These are phyloP conservation scores for Simplicillium aogashimaense DNA, from an alignment of 2,329 filamentous ascomycete species.

Conservation along the genomic window DNA sequence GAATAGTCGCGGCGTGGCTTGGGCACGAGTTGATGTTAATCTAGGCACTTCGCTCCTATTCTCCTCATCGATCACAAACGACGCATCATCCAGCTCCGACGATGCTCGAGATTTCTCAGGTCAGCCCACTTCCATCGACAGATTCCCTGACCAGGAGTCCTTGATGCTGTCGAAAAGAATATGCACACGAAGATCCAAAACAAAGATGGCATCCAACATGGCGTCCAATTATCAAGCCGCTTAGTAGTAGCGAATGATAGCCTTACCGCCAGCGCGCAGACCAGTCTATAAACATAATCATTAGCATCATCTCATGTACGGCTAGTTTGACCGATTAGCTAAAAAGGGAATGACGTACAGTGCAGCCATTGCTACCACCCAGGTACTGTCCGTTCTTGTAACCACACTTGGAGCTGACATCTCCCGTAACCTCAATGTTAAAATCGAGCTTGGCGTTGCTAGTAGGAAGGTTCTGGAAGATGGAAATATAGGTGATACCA, in stretches of 20 bases:
- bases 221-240: background rate
- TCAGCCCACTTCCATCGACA: too few relatives aligned
- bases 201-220: constrained; percentile 12
- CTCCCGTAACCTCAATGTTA: constrained; percentile 67
- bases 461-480: constrained; percentile 78
- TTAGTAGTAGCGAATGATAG: constrained; percentile 34
- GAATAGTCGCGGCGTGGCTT: too few relatives aligned
- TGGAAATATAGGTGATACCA: constrained; percentile 66
- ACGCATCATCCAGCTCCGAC: too few relatives aligned
- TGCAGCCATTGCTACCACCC: constrained; percentile 58
- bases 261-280: constrained; percentile 28
- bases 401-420: constrained; percentile 49
- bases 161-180: constrained; percentile 3
- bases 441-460: constrained; percentile 62
- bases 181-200: constrained; percentile 14
- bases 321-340: too few relatives aligned
- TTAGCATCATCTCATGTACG: too few relatives aligned
- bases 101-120: too few relatives aligned
- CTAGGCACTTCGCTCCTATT: too few relatives aligned
- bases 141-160: background rate
- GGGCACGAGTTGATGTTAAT: too few relatives aligned
- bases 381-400: constrained; percentile 55
- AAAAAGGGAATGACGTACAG: constrained; percentile 59
- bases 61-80: background rate
- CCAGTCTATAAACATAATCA: constrained; percentile 34